Percentiles rank a stretch among this genome's conserved stretches.
These are phyloP conservation scores for Penicillium concentricum DNA, from an alignment of 2,329 filamentous ascomycete genomes.

Conservation along the genomic window DNA sequence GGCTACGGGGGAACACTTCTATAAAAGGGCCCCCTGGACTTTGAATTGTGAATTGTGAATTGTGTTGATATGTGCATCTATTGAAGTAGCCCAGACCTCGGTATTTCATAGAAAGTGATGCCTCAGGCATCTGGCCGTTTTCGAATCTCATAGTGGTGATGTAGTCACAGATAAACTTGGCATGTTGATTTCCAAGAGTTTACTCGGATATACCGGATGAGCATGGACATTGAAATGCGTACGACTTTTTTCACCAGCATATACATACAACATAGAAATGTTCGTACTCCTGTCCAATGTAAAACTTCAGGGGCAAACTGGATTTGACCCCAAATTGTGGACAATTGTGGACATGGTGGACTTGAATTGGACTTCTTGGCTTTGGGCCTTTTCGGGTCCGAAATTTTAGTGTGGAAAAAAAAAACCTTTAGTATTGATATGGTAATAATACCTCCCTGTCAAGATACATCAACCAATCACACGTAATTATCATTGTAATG, in stretches of 20 bases:
- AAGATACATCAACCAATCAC: not conserved
- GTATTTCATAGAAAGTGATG: not conserved
- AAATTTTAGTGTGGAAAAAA: slow-evolving; percentile 6
- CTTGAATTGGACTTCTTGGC: too few relatives aligned
- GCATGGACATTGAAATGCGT: not conserved
- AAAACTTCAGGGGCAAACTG: not conserved
- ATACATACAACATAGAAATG: too few relatives aligned
- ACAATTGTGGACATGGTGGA: not conserved
- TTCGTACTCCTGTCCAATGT: not conserved
- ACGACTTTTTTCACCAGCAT: not conserved
- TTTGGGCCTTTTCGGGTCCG: slow-evolving; percentile 1
- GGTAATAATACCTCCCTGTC: slow-evolving; percentile 3
- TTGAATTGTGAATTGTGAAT: not conserved
- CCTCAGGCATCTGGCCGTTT: slow-evolving; percentile 6
- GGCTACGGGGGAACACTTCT: slow-evolving; percentile 4
- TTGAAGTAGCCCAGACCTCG: too few relatives aligned
- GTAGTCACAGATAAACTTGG: not conserved
- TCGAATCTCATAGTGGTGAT: not conserved
- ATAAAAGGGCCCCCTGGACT: not conserved
- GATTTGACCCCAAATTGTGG: not conserved
- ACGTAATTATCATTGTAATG: not conserved
- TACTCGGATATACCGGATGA: not conserved
- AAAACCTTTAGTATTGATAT: not conserved
- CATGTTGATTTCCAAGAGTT: not conserved
- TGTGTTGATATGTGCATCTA: not conserved